phyloP scores from a whole-genome alignment of 768 basidiomycete species.

The Russula sp. region DNA sequence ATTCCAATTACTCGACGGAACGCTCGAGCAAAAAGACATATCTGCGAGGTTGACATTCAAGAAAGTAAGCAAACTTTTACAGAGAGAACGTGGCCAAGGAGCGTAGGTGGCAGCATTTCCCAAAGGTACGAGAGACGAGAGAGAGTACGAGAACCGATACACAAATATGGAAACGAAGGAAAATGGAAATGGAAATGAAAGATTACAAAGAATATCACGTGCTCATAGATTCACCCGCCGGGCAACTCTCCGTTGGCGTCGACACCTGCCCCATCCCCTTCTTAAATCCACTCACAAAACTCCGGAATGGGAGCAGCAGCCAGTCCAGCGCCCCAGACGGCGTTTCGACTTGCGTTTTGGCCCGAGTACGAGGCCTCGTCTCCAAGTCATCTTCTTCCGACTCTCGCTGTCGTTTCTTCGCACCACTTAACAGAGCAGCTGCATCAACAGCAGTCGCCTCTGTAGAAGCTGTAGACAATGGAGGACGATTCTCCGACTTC shows the following conservation, averaged over 20 bases:
- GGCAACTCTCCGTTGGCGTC: no score
- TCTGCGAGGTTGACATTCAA: conserved; percentile 23
- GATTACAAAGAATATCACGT: conserved; percentile 14
- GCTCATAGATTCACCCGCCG: conserved; percentile 4
- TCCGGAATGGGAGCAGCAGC: conserved; percentile 25
- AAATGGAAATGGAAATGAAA: neutral
- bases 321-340: conserved; percentile 36
- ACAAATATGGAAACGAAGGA: conserved; percentile 20
- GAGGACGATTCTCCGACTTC: conserved; percentile 28
- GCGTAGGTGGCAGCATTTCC: conserved; percentile 18
- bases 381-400: conserved; percentile 38
- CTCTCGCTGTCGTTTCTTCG: conserved; percentile 52
- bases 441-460: conserved; percentile 43
- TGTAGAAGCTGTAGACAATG: conserved; percentile 35
- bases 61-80: conserved; percentile 20
- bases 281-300: conserved; percentile 29
- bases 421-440: conserved; percentile 33
- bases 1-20: conserved; percentile 17
- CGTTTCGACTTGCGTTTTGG: conserved; percentile 48
- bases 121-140: conserved; percentile 15
- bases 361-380: conserved; percentile 49
- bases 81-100: conserved; percentile 20
- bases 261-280: conserved; percentile 18
- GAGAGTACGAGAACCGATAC: conserved; percentile 5
- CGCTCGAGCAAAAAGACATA: conserved; percentile 16